These are phyloP conservation scores for Rhazya stricta DNA, from an alignment of 257 asterid genomes.

Conservation along the genomic window DNA sequence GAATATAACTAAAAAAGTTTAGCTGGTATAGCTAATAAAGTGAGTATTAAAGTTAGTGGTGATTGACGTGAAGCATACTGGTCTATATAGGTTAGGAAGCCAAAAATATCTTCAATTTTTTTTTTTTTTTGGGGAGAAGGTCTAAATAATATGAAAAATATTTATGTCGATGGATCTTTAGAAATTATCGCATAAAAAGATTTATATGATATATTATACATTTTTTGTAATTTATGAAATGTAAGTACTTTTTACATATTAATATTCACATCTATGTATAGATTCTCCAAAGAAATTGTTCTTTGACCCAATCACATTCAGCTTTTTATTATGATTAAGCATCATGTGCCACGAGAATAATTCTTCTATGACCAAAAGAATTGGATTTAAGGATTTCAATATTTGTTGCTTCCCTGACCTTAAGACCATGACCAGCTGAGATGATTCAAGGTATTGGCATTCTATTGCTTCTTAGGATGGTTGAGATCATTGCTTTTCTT, in stretches of 20 bases:
- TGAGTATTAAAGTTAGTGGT: background rate
- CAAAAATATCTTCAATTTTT: constrained; percentile 6
- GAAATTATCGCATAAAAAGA: too few species aligned
- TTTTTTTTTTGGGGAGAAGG: too few species aligned
- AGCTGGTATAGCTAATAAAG: background rate
- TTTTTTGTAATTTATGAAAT: too few species aligned
- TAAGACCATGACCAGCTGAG: background rate
- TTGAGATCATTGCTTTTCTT: too few species aligned
- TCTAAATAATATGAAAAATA: too few species aligned
- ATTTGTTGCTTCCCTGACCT: background rate
- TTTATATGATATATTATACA: too few species aligned
- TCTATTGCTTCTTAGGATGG: too few species aligned
- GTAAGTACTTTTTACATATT: too few species aligned
- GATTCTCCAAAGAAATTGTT: background rate
- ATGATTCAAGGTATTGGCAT: background rate
- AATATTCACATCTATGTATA: background rate
- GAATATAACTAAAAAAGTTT: background rate
- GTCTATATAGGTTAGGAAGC: background rate
- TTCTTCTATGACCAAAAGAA: background rate
- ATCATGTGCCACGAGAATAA: background rate
- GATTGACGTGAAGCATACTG: constrained; percentile 9
- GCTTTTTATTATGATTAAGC: background rate
- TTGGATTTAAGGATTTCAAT: background rate
- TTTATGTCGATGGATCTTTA: too few species aligned
- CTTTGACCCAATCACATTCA: background rate